Evolutionary conservation across 2,329 filamentous ascomycete species (phyloP).

Genomic region (Thielaviopsis punctulata): DNA sequence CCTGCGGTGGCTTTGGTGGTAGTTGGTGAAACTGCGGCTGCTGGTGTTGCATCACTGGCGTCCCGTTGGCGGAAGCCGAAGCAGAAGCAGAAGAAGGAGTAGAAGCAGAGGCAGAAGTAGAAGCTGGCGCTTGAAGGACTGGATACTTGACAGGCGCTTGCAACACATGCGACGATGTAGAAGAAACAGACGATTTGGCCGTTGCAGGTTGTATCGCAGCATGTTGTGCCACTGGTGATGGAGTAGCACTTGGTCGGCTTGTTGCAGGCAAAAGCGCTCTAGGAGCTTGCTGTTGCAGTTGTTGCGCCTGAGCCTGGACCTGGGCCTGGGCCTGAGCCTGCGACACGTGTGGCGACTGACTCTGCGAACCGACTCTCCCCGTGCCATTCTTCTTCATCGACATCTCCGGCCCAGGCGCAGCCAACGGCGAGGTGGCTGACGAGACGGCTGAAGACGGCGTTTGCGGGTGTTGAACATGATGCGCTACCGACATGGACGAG

Average conservation of each 20-base stretch:
- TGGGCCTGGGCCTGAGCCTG: not conserved
- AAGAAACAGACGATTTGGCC: not conserved
- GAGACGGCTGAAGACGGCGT: not conserved
- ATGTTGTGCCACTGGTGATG: not conserved
- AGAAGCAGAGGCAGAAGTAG: no score
- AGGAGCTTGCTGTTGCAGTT: slow-evolving; percentile 2
- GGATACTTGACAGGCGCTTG: slow-evolving; percentile 7
- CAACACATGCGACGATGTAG: not conserved
- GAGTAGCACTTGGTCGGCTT: not conserved
- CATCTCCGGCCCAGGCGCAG: slow-evolving; percentile 8
- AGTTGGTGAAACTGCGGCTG: slow-evolving; percentile 20
- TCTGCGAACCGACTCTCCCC: not conserved
- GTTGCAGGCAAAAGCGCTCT: not conserved
- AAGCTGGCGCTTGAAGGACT: not conserved
- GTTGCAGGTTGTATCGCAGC: not conserved
- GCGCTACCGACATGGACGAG: not conserved
- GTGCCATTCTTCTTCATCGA: slow-evolving; percentile 6
- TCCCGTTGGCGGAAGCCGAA: slow-evolving; percentile 7
- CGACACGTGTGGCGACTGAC: not conserved
- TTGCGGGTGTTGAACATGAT: not conserved
- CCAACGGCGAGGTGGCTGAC: slow-evolving; percentile 6
- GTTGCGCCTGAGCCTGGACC: not conserved
- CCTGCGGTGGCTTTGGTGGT: slow-evolving; percentile 2
- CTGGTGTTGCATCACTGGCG: slow-evolving; percentile 19
- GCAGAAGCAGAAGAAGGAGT: no score